Percentiles rank a stretch among this genome's conserved stretches.
These are phyloP conservation scores for Urostyla sp. DNA, from an alignment of 73 alveolate genomes.

Conservation along the genomic window DNA sequence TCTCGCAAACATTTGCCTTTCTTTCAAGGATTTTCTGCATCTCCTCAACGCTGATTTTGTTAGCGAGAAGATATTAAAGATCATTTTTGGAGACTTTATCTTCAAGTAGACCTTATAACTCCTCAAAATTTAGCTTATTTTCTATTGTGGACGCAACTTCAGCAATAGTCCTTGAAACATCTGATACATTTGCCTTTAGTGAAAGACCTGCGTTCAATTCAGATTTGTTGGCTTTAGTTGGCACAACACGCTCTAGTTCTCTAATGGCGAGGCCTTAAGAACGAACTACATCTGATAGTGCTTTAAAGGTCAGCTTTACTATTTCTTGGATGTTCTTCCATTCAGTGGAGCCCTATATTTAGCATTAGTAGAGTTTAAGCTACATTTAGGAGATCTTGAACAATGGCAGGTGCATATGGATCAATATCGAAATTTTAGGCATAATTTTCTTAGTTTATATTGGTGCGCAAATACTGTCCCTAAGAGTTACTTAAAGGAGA, in stretches of 20 bases:
- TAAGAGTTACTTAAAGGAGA: no score
- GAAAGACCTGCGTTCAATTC: slow-evolving; percentile 89
- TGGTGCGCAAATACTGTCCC: no score
- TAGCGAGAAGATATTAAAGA: slow-evolving; percentile 69
- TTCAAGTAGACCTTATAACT: slow-evolving; percentile 81
- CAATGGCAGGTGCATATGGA: slow-evolving; percentile 53
- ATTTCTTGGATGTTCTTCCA: slow-evolving; percentile 95
- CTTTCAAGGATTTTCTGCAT: slow-evolving; percentile 74
- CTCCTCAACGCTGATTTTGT: slow-evolving; percentile 82
- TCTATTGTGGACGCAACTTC: slow-evolving; percentile 93
- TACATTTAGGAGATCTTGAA: slow-evolving; percentile 35
- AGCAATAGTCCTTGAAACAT: slow-evolving; percentile 88
- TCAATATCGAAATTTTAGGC: no score
- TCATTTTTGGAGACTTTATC: slow-evolving; percentile 91
- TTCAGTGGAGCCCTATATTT: slow-evolving; percentile 64
- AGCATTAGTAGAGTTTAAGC: not conserved
- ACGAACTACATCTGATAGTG: slow-evolving; percentile 91
- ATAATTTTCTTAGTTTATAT: no score
- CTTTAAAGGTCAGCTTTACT: slow-evolving; percentile 90
- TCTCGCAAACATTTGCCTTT: slow-evolving; percentile 82
- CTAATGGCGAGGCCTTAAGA: slow-evolving; percentile 88
- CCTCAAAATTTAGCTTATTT: slow-evolving; percentile 90
- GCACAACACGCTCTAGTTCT: slow-evolving; percentile 87
- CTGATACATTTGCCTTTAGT: slow-evolving; percentile 94
- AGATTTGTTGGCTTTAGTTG: slow-evolving; percentile 91